A percentile compares a stretch with the other conserved stretches of the same genome.
These are phyloP conservation scores for Penicillium antarcticum DNA, from an alignment of 495 filamentous ascomycete genomes.

Conservation along the genomic window DNA sequence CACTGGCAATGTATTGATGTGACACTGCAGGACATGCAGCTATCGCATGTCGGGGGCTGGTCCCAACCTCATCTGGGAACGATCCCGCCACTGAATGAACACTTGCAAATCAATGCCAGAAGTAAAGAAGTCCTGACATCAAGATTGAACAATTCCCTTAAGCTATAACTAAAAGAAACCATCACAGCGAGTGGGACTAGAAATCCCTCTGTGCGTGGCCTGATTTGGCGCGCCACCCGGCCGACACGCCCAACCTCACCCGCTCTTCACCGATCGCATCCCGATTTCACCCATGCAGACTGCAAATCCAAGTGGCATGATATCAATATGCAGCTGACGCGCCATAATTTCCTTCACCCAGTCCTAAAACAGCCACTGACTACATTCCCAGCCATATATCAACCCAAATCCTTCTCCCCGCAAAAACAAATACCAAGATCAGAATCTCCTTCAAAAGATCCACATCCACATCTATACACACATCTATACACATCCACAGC, in stretches of 20 bases:
- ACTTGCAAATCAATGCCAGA: too few relatives aligned
- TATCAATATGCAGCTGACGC: not conserved
- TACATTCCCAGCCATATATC: not conserved
- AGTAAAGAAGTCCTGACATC: too few relatives aligned
- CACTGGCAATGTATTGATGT: too few relatives aligned
- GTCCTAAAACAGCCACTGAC: not conserved
- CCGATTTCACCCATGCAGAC: not conserved
- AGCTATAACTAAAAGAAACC: too few relatives aligned
- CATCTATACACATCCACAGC: not conserved
- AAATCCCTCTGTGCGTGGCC: not conserved
- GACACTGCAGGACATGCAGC: too few relatives aligned
- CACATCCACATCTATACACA: not conserved
- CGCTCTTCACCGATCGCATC: not conserved
- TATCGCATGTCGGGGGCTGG: too few relatives aligned
- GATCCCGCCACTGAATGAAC: too few relatives aligned
- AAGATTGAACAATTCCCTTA: too few relatives aligned
- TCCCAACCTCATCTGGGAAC: too few relatives aligned
- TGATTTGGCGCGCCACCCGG: constrained; percentile 1
- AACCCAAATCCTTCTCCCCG: not conserved
- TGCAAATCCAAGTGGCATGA: not conserved
- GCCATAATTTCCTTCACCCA: not conserved
- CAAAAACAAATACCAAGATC: not conserved
- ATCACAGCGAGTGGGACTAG: too few relatives aligned
- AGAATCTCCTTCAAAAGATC: too few relatives aligned
- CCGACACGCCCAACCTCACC: not conserved